Conservation (phyloP, 148 eudicot genomes). For the Rhododendron griersonianum region DNA sequence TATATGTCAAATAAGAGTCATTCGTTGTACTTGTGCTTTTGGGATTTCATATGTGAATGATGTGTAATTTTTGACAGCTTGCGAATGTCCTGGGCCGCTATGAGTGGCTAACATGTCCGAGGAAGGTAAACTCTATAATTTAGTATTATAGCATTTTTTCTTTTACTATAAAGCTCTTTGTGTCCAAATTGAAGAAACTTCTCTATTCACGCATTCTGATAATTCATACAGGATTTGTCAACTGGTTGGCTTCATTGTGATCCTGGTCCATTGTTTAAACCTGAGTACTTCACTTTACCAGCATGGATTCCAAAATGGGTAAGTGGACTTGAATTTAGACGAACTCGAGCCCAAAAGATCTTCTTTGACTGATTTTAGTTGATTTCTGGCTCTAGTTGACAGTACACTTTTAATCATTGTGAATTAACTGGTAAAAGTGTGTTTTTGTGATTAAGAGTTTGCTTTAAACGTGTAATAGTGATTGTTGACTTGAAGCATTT, state of each 20-base stretch:
- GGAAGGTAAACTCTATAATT: constrained; percentile 47
- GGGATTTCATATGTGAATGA: neutral
- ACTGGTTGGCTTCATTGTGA: constrained; percentile 98
- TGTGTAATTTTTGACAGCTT: constrained; percentile 48
- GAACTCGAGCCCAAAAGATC: neutral
- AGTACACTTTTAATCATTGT: neutral
- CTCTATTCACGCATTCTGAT: neutral
- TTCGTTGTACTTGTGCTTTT: neutral
- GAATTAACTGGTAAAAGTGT: neutral
- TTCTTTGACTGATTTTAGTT: neutral
- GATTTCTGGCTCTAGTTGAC: neutral
- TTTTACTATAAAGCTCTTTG: neutral
- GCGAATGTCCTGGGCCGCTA: constrained; percentile 84
- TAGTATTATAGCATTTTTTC: neutral
- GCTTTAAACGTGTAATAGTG: neutral
- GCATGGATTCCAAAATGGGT: constrained; percentile 74
- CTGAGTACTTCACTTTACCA: constrained; percentile 59
- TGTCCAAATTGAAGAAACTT: neutral
- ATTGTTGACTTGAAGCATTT: neutral
- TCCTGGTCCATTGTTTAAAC: constrained; percentile 78
- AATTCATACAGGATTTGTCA: constrained; percentile 64
- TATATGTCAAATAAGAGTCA: neutral
- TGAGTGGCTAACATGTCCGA: constrained; percentile 95
- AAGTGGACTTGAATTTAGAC: constrained; percentile 18
- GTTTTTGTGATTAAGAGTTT: neutral